Base-by-base conservation (phyloP, 768 basidiomycete genomes). In the Boletus subparvulus region DNA sequence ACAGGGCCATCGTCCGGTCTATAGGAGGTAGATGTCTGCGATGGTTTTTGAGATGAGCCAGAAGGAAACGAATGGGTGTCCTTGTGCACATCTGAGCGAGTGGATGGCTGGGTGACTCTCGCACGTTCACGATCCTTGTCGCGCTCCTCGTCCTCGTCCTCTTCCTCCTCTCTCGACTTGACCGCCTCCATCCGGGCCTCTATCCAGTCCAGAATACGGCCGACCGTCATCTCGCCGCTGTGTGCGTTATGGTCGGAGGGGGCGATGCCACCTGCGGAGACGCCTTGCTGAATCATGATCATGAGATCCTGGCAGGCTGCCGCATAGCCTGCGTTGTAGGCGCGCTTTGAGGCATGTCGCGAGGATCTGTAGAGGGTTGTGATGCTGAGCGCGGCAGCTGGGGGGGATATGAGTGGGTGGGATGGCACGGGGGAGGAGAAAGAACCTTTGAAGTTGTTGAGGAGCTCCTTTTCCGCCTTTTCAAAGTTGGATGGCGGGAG, bases 321-420 rank as follows among this genome's bases (percentile, higher is more conserved):
- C 0, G 85, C 85, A 63, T 93, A 93, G 5, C 90, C 91, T 9
- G 86, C 80, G 65, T 88, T 89, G 74, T 91, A 92, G 0, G 90
- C 87, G 28, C 85, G 80, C 71, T 92, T 91, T 6, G 90, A 87
- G 13, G 86, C 84, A 66, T 85, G 80, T 48, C 87, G 73, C 2
- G 90, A 90, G 4, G 90, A 89, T 61, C 88, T 84, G 71, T 91
- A 93, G 36, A 93, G 81, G 0, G 89, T 92, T 26, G 90, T 92
- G 60, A 93, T 87, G 71, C 88, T 90, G 49, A 92, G 76, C 1
- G 90, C 91, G 59, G 90, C 90, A 56, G 88, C 90, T 93, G 63
- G 47, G 30, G 54, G 48, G 63, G 19, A 61, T 62, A 68, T 71
- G 64, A 66, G 59, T 43, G 32, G 33, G 52, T 59, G 24, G 21